These are phyloP conservation scores for Colletotrichum chrysophilum DNA, from an alignment of 2,329 filamentous ascomycete species.

Conservation along the genomic window DNA sequence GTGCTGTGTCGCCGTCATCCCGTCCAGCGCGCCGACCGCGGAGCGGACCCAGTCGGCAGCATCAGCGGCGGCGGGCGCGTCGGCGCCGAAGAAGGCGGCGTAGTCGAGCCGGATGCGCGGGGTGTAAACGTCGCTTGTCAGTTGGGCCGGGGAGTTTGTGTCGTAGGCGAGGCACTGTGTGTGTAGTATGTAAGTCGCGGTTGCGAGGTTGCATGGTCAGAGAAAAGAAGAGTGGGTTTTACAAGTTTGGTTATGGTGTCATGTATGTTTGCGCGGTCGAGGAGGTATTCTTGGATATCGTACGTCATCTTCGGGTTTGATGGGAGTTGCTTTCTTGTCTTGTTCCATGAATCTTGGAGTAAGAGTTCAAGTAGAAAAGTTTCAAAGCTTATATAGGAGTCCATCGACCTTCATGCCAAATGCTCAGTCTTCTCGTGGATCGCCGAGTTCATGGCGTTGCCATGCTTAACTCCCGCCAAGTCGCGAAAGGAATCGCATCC, in stretches of 20 bases:
- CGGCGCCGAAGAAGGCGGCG: constrained; percentile 32
- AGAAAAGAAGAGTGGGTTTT: neutral
- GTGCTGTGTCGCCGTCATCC: neutral
- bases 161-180: constrained; percentile 31
- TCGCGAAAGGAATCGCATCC: neutral
- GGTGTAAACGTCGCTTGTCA: constrained; percentile 31
- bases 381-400: neutral
- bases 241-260: constrained; percentile 28
- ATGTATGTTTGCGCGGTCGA: constrained; percentile 36
- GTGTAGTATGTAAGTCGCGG: neutral
- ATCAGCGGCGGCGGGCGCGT: constrained; percentile 16
- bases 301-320: constrained; percentile 10
- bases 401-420: neutral
- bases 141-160: constrained; percentile 21
- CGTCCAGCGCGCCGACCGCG: neutral
- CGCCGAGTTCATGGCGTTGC: neutral
- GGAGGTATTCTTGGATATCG: constrained; percentile 31
- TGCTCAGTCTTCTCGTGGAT: neutral
- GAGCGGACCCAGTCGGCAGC: neutral
- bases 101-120: constrained; percentile 32
- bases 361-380: neutral
- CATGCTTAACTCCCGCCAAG: neutral
- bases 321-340: neutral
- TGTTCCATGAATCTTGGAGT: neutral
- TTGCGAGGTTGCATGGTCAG: no score